Percentiles rank a stretch among this genome's conserved stretches.
Conservation (phyloP, 192 early-diverging fungal genomes). For the Umbelopsis sp. region DNA sequence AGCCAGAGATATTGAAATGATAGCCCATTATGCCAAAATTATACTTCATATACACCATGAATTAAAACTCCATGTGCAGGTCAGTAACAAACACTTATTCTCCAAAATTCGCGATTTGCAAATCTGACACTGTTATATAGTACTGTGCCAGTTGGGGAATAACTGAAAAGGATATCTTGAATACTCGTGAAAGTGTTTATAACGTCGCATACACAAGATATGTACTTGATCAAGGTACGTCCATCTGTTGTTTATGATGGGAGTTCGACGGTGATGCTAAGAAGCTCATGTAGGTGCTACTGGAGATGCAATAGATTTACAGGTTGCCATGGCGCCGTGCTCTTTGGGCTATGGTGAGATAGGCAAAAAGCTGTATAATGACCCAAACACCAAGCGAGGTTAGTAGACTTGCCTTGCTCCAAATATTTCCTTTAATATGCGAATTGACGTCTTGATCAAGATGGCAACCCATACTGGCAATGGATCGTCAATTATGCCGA, state of each 20-base stretch:
- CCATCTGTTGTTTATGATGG: no score
- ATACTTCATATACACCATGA: constrained; percentile 70
- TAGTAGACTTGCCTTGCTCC: not conserved
- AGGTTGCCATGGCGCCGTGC: constrained; percentile 83
- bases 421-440: no score
- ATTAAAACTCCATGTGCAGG: constrained; percentile 65
- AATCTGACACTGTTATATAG: constrained; percentile 27
- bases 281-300: constrained; percentile 36
- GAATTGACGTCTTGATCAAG: constrained; percentile 14
- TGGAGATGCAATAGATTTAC: constrained; percentile 79
- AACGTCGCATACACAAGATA: constrained; percentile 87
- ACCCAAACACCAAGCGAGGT: constrained; percentile 65
- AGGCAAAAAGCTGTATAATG: constrained; percentile 60
- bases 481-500: constrained; percentile 79
- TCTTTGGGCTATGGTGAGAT: constrained; percentile 85
- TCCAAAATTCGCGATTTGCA: not conserved
- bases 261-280: constrained; percentile 28
- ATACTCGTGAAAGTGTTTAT: constrained; percentile 70
- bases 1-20: constrained; percentile 55
- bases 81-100: constrained; percentile 27
- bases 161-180: constrained; percentile 63
- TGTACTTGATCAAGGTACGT: constrained; percentile 71
- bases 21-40: constrained; percentile 61
- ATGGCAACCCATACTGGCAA: constrained; percentile 80
- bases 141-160: constrained; percentile 79